phyloP scores from a whole-genome alignment of 495 filamentous ascomycete genomes.

The Clohesyomyces aquaticus region DNA sequence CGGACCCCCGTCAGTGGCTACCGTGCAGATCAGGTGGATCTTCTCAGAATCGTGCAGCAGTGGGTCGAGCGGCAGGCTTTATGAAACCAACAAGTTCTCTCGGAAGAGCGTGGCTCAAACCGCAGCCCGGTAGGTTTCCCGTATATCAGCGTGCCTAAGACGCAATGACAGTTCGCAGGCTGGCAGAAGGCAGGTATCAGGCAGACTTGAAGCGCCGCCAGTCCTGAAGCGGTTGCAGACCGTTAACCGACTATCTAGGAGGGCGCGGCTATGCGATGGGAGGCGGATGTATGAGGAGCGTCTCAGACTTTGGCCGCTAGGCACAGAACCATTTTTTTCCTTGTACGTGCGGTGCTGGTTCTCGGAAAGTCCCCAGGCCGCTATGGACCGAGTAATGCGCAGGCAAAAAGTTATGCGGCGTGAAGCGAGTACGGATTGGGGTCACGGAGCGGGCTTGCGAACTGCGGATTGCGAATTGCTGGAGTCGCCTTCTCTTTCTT shows the following conservation, averaged over 20 bases:
- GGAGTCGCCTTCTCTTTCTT: too few species aligned
- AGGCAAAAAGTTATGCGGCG: constrained; percentile 5
- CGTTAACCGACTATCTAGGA: constrained; percentile 18
- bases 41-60: constrained; percentile 18
- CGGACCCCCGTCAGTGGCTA: constrained; percentile 11
- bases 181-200: constrained; percentile 23
- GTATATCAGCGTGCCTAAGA: constrained; percentile 23
- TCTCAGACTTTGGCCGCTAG: constrained; percentile 39
- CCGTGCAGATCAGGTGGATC: constrained; percentile 37
- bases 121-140: constrained; percentile 20
- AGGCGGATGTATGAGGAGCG: constrained; percentile 33
- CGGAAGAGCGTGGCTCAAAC: constrained; percentile 41
- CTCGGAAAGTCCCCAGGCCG: constrained; percentile 28
- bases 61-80: constrained; percentile 18
- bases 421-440: constrained; percentile 18
- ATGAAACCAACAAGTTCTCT: constrained; percentile 36
- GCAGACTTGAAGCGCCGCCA: constrained; percentile 30
- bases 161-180: constrained; percentile 27
- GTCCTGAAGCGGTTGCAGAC: constrained; percentile 12
- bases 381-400: constrained; percentile 11
- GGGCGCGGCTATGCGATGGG: constrained; percentile 22
- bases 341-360: constrained; percentile 1
- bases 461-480: too few species aligned
- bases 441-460: constrained; percentile 2
- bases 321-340: constrained; percentile 35